A percentile compares a stretch with the other conserved stretches of the same genome.
Conservation (phyloP, 2,329 filamentous ascomycete genomes). For the Phyllosticta citrichinensis region DNA sequence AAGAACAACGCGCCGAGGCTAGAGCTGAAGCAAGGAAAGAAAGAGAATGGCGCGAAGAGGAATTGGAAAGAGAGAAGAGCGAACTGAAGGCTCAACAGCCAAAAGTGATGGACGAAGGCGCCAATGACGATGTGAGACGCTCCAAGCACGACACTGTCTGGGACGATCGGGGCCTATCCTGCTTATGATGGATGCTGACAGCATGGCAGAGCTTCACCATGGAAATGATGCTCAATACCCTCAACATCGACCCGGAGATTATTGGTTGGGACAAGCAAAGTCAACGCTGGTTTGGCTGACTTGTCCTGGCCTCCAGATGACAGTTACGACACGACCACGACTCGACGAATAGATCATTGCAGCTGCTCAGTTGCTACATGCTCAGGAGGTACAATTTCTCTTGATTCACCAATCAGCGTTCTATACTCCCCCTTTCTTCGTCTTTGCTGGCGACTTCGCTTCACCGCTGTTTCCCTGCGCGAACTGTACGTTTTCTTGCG, state of each 20-base stretch:
- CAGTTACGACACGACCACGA: background rate
- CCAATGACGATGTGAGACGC: constrained; percentile 32
- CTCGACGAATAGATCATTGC: background rate
- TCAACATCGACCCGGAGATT: constrained; percentile 52
- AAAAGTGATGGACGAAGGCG: constrained; percentile 21
- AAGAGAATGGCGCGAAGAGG: constrained; percentile 22
- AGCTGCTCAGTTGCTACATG: background rate
- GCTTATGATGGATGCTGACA: background rate
- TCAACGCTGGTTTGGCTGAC: constrained; percentile 49
- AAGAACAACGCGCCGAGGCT: constrained; percentile 34
- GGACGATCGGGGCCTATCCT: background rate
- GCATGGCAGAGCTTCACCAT: constrained; percentile 51
- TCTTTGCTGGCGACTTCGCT: background rate
- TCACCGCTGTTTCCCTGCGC: background rate
- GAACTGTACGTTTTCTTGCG: background rate
- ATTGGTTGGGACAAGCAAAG: constrained; percentile 52
- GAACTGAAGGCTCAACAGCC: constrained; percentile 26
- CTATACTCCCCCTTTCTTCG: background rate
- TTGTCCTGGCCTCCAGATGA: background rate
- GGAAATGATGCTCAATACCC: constrained; percentile 56
- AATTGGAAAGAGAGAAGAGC: constrained; percentile 29
- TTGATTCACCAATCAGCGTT: background rate
- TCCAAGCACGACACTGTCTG: background rate
- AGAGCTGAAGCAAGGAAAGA: constrained; percentile 31
- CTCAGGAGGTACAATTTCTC: background rate